Base-by-base conservation (phyloP, 2,329 filamentous ascomycete species). In the Orbilia ellipsospora region DNA sequence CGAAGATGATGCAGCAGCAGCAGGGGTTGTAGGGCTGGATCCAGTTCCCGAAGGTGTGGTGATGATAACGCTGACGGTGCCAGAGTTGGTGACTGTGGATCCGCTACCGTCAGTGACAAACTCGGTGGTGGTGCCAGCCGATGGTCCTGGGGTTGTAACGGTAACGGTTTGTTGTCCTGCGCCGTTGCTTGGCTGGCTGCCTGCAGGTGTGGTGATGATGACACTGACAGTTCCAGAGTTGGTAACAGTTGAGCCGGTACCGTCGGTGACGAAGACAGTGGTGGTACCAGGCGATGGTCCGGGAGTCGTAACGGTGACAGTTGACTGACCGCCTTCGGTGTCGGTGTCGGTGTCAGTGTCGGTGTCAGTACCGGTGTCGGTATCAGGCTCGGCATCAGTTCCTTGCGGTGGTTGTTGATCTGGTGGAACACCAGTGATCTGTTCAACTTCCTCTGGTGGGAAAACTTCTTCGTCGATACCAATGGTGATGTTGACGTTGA, bases 201-300 rank as follows among this genome's bases (percentile, higher is more conserved):
- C 48, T 10, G 48, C 48, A 16, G 48, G 48, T 4, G 48, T 51
- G 18, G 48, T 51, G 18, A 51, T 23, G 18, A 51, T 18, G 8
- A 51, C 48, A 18, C 48, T 51, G 18, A 51, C 48, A 12, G 48
- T 51, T 4, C 48, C 48, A 18, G 48, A 51, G 18, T 16, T 51
- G n/a, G 48, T 51, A 4, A 51, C 18, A 23, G 48, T 51, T 2
- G 48, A 51, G 20, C 48, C 48, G 8, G 2, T 44, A 8, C 55
- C 31, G 18, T 59, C 55, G 6, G 55, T 59, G 15, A 59, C 55
- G n/a, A 59, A 59, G 8, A 12, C 2, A 10, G 55, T 59, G 20
- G 55, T 59, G 18, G 55, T 59, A 4, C 55, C 55, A 13, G 36
- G 10, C 5, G 55, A 45, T 2, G 55, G 55, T 45, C 55, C 55